A percentile compares a stretch with the other conserved stretches of the same genome.
Conservation (phyloP, 345 rosid genomes). For the Hibiscus trionum region DNA sequence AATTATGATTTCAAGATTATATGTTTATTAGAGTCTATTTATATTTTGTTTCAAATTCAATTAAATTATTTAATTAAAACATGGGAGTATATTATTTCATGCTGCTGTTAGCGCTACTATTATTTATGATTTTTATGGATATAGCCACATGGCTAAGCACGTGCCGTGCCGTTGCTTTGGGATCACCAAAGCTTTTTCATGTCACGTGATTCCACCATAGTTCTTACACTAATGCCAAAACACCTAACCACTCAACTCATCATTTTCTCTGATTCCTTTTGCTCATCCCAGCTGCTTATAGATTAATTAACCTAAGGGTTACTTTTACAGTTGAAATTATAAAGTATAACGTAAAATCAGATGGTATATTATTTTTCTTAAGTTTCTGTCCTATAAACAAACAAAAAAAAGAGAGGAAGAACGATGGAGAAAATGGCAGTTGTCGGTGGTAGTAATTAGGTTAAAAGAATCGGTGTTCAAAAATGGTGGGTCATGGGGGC, state of each 20-base stretch:
- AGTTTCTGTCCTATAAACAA: neutral
- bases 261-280: neutral
- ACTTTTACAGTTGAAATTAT: no score
- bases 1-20: no score
- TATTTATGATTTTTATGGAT: neutral
- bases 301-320: no score
- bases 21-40: no score
- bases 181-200: constrained; percentile 39
- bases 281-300: neutral
- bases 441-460: constrained; percentile 8
- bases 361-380: no score
- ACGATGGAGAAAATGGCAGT: constrained; percentile 4
- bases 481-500: neutral
- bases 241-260: neutral
- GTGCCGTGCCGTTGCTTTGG: constrained; percentile 47
- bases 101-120: neutral
- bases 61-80: no score
- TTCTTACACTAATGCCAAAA: constrained; percentile 15
- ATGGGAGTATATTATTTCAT: neutral
- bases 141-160: constrained; percentile 49
- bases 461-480: neutral
- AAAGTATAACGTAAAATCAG: no score
- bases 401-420: neutral
- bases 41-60: no score
- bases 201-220: constrained; percentile 41